Evolutionary conservation across 1,139 yeast species (phyloP), one percentile per base, ranked within the genome.

Genomic region (Candida tunisiensis): DNA sequence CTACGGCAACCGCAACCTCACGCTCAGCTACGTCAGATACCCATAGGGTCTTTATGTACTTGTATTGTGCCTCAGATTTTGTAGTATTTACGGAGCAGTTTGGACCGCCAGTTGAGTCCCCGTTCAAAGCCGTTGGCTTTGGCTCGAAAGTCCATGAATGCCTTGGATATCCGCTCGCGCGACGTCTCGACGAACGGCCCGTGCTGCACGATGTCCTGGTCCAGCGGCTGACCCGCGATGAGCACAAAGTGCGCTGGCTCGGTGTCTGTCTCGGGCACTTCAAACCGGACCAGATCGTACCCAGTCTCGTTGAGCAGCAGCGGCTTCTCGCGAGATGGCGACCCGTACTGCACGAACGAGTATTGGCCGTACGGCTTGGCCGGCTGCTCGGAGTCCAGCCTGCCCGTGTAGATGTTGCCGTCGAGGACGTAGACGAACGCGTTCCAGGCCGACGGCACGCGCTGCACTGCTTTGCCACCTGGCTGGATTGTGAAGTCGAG

Each of bases 141-240:
- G 31, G 54, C 49, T 46, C 74, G 80, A 48, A 74, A 82, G 47
- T 77, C 88, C 47, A 55, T 44, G 43, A 77, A 71, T 0, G 82
- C 91, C 42, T 74, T 55, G 38, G 65, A 62, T 34, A 80, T 73
- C 39, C 67, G 66, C 28, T 65, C 71, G 32, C 60, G 57, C 12
- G 74, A 55, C 7, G 74, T 67, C 34, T 79, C 88, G 10, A 77
- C 92, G 48, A 80, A 82, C 12, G 94, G 94, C 8, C 95, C 95
- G 45, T 82, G 78, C 48, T 83, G 93, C 21, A 79, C 79, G 29
- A 77, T 64, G 11, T 70, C 67, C 54, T 83, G 95, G 41, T 79
- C 67, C 34, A 82, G 58, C 23, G 68, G 65, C 49, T 79, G 57
- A 28, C 94, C 95, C 19, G 85, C 93, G 35, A 82, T 57, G 19